Base-by-base conservation (phyloP, 495 filamentous ascomycete genomes). In the Endocarpon pusillum region DNA sequence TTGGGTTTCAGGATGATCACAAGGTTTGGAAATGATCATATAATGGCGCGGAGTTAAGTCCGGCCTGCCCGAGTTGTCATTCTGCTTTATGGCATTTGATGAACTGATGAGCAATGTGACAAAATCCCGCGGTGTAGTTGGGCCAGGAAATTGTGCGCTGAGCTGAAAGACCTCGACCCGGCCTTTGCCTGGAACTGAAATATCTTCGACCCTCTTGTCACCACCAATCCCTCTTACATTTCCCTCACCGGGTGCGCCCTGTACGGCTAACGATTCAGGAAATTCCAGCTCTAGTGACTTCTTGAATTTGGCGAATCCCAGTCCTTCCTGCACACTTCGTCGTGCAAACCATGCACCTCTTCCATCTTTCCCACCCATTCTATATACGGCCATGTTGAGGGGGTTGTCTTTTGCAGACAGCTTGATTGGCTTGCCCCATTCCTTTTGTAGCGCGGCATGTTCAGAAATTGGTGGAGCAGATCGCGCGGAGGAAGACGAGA, bases 281-380 rank as follows among this genome's bases (percentile, higher is more conserved):
- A 81, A 79, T 16, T 59, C 56, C 33, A 61, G 59, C 47, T 68
- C 59, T 0, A 61, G 39, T 0, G 58, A 57, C 1, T 66, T 35
- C 39, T 66, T 68, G 39, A 42, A 94, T 46, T 69, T 76, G 9
- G 59, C 53, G 48, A 91, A 96, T 1, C 70, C 58, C 15, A 89
- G 47, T 0, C 75, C 74, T 42, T 75, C 69, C 39, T 94, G 85
- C 11, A 94, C 62, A 43, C 81, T 92, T 19, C 83, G 62, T 36
- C 89, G 55, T 7, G 80, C 83, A 54, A 94, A 96, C 87, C 87
- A 96, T 3, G 72, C 62, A 0, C 87, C 89, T 31, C 75, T 75
- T 2, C 84, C 78, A 46, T 94, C 89, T 36, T 75, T 72, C 0
- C 76, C 72, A 0, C 60, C 51, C 18, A 89, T 59, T 48, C 91